Conservation (phyloP, 2,329 filamentous ascomycete species). For the Xylariales sp. region DNA sequence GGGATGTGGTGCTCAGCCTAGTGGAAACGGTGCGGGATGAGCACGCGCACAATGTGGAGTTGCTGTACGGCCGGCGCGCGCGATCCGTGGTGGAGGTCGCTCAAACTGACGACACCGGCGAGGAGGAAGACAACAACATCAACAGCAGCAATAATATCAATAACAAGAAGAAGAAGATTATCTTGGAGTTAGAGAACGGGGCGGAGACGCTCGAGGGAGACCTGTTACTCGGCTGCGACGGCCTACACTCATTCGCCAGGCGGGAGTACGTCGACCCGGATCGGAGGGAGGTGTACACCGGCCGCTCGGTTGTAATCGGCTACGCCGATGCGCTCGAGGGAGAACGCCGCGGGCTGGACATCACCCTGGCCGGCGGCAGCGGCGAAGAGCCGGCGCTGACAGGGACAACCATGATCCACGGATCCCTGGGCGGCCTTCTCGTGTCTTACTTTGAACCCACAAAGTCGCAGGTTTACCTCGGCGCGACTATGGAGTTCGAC, state of each 20-base stretch:
- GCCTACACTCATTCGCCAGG: no score
- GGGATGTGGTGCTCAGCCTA: no score
- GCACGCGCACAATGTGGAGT: no score
- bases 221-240: constrained; percentile 18
- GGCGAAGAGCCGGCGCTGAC: constrained; percentile 14
- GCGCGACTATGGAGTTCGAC: constrained; percentile 15
- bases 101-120: no score
- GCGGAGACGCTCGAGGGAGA: constrained; percentile 15
- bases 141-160: no score
- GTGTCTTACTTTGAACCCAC: constrained; percentile 15
- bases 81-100: no score
- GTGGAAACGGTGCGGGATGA: no score
- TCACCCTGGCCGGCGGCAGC: no score
- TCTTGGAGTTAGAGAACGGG: constrained; percentile 1
- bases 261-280: constrained; percentile 10
- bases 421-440: constrained; percentile 14
- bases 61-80: no score
- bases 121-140: no score
- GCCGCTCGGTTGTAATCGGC: constrained; percentile 15
- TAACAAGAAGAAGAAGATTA: no score
- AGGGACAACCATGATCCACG: constrained; percentile 16
- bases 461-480: constrained; percentile 12
- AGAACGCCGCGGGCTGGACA: constrained; percentile 7
- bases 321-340: background rate
- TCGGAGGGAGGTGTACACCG: constrained; percentile 8